Base-by-base conservation (phyloP, 1,284 basidiomycete species). In the Cryptococcus sp. region DNA sequence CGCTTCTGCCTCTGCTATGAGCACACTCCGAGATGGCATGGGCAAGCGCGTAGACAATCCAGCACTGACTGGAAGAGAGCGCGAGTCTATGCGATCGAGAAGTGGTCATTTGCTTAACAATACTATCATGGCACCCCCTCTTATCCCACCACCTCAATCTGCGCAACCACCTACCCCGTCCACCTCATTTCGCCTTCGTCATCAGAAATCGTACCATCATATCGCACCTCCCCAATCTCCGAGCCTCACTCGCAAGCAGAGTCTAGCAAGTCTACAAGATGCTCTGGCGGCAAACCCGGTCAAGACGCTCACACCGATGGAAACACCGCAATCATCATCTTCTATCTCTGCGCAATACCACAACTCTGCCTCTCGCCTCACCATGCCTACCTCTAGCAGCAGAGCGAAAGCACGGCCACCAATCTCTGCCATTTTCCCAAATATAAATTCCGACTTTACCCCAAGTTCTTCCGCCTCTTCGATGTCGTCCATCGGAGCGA, bases 391-490 rank as follows among this genome's bases (percentile, higher is more conserved):
- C 0, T 60, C 58, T 20, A 58, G 55, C 20, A 82, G 86, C 7
- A 84, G 88, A 38, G 77, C 86, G 29, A 91, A 89, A 78, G 80
- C 84, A 6, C 83, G 91, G 29, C 85, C 88, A 19, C 80, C 89
- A 0, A 81, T 93, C 40, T 84, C 86, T n/a, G 81, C 85, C 51
- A 81, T 90, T 20, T 91, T 90, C 74, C 83, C 83, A 37, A 25
- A 72, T 83, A 29, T 29, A 4, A 25, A 58, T 44, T 17, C 49
- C 22, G 39, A 52, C 29, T 65, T 81, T 16, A 69, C 61, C 13
- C 50, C 65, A 13, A 52, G 58, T 13, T 57, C 61, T n/a, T 58
- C 62, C 3, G 52, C 52, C 17, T 54, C 58, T 49, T 62, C 63
- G 1, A 56, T 60, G n/a, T 55, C 58, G 23, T 62, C 68, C 7